Evolutionary conservation across 768 basidiomycete genomes (phyloP), one percentile per base, ranked within the genome.

Genomic region (Mycena polygramma): DNA sequence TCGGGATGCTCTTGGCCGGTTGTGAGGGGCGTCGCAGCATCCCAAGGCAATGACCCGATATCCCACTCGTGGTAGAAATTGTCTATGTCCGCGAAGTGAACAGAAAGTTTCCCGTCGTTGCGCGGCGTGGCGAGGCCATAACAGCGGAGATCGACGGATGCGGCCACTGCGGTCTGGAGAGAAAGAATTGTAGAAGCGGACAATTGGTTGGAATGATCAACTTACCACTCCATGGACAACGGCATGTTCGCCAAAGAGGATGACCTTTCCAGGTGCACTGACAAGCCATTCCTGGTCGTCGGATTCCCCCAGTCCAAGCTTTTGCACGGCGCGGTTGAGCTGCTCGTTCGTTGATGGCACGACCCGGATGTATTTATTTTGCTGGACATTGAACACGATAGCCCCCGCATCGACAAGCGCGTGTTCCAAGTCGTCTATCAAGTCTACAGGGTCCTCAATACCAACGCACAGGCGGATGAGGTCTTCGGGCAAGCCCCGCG

Each of bases 381-480:
- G 83, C 63, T 85, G 82, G 66, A 85, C 81, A 70, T 88, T 84
- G 68, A 88, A 83, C 45, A 84, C 86, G 70, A 98, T 93, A 22
- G 97, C 97, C 36, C 97, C 96, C 0, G 97, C 94, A 62, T 96
- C 92, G 58, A 99, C 85, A 57, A 99, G 88, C 0, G 98, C 95
- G 72, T 92, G 90, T 78, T 98, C 96, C 26, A 99, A 90, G 80
- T 99, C 98, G 78, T 98, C 97, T 46, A 99, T 84, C 51, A 99
- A 87, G 82, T 99, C 98, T 37, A 89, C 86, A 0, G 95, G 86
- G 80, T 99, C 98, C 82, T 99, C 98, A 70, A 99, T 99, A 63
- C 98, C 98, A 74, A 99, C 97, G 76, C 98, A 99, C 53, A 99
- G 88, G 54, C 98, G 94, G 75, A 99, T 99, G 59, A 99, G 89